Evolutionary conservation across 2,329 filamentous ascomycete genomes (phyloP).

Genomic region (Colletotrichum eleusines): DNA sequence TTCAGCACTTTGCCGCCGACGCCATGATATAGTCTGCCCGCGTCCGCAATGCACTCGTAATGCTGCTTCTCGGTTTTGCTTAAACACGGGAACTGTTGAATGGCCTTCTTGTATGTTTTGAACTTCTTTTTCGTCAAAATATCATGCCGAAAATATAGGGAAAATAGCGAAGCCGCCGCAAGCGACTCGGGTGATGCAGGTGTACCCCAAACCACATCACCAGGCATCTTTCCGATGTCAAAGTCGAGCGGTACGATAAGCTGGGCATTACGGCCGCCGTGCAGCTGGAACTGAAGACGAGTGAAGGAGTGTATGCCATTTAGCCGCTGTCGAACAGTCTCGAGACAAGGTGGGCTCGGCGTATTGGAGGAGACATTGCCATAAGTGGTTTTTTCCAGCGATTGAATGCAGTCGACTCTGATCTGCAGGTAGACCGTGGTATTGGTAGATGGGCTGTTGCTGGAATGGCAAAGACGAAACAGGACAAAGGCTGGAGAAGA

Average conservation of each 20-base stretch:
- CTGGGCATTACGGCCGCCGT: background rate
- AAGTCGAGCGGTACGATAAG: background rate
- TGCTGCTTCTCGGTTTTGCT: background rate
- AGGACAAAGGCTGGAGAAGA: too few relatives aligned
- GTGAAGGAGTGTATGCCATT: background rate
- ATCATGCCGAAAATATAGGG: conserved; percentile 14
- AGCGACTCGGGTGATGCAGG: background rate
- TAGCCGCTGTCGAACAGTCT: background rate
- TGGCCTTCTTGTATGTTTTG: background rate
- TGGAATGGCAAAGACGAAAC: background rate
- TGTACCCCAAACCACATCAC: background rate
- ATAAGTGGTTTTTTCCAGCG: background rate
- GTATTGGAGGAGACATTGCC: background rate
- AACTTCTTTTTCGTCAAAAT: background rate
- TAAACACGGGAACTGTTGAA: background rate
- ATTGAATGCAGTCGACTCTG: background rate
- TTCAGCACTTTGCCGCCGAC: background rate
- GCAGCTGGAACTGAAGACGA: background rate
- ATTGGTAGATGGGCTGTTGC: background rate
- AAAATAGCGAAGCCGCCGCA: background rate
- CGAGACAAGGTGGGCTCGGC: background rate
- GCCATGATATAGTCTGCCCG: background rate
- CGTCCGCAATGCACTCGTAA: background rate
- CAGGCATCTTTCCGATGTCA: background rate
- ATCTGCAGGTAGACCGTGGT: background rate